Evolutionary conservation across 2,329 filamentous ascomycete genomes (phyloP).

Genomic region (Cercospora janseana): DNA sequence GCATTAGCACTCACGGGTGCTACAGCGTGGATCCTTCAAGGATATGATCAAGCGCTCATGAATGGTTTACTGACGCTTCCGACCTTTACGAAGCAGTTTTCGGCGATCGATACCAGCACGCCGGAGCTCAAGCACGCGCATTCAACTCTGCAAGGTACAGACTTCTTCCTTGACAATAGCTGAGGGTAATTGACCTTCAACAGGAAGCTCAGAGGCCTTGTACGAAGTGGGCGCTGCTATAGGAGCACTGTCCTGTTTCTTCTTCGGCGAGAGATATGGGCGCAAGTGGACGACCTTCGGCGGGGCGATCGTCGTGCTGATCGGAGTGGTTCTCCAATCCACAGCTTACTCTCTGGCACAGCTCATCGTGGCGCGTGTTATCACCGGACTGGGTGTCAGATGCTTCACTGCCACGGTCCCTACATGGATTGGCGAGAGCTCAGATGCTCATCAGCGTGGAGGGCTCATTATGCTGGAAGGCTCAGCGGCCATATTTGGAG

Average conservation of each 20-base stretch:
- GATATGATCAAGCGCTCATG: conserved; percentile 41
- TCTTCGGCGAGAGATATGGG: conserved; percentile 42
- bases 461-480: conserved; percentile 27
- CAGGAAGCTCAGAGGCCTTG: conserved; percentile 36
- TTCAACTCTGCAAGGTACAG: conserved; percentile 32
- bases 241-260: conserved; percentile 42
- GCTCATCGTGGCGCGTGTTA: conserved; percentile 52
- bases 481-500: conserved; percentile 27
- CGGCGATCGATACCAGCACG: conserved; percentile 37
- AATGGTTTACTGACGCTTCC: conserved; percentile 44
- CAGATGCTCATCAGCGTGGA: conserved; percentile 25
- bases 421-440: conserved; percentile 26
- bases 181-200: not conserved
- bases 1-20: conserved; percentile 28
- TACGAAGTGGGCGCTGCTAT: conserved; percentile 33
- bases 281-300: conserved; percentile 44
- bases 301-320: conserved; percentile 41
- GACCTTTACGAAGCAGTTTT: conserved; percentile 43
- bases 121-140: conserved; percentile 20
- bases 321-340: conserved; percentile 44
- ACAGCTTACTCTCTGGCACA: conserved; percentile 43
- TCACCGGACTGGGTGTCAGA: conserved; percentile 49
- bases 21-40: conserved; percentile 25
- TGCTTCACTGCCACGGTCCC: conserved; percentile 29
- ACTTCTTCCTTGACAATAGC: not conserved